phyloP scores from a whole-genome alignment of 305 asterid genomes.

The Fraxinus sp. region DNA sequence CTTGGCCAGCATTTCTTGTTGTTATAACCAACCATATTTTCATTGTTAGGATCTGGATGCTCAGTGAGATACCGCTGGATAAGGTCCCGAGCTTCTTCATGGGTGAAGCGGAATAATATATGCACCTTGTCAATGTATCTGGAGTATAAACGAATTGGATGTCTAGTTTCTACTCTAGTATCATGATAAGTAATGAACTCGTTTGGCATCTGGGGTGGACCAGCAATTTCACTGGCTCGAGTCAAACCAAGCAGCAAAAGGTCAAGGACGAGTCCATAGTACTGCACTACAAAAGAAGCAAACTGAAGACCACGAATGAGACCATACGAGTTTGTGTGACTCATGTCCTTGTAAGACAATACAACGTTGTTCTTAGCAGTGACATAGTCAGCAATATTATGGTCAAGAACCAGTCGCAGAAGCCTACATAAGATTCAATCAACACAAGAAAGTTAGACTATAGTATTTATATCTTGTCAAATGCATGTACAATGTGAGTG shows the following conservation, averaged over 20 bases:
- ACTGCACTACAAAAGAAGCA: slow-evolving; percentile 97
- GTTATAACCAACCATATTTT: slow-evolving; percentile 99
- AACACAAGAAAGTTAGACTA: background rate
- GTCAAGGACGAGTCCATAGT: slow-evolving; percentile 93
- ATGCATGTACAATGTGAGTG: background rate
- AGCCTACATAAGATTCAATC: slow-evolving; percentile 50
- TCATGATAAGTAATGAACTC: slow-evolving; percentile 94
- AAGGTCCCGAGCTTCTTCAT: slow-evolving; percentile 97
- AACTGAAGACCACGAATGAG: slow-evolving; percentile 99
- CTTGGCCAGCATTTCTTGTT: slow-evolving; percentile 99
- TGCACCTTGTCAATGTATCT: slow-evolving; percentile 97
- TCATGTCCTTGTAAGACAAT: slow-evolving; percentile 97
- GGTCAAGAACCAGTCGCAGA: slow-evolving; percentile 91
- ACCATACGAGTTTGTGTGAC: slow-evolving; percentile 98
- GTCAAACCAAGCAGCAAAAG: slow-evolving; percentile 96
- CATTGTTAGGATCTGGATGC: slow-evolving; percentile 99
- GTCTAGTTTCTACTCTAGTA: slow-evolving; percentile 82
- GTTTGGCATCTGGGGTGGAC: slow-evolving; percentile 99
- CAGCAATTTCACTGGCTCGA: slow-evolving; percentile 99
- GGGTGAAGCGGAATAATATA: slow-evolving; percentile 91
- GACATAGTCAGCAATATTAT: slow-evolving; percentile 97
- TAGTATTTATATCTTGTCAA: background rate
- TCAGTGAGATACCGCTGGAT: slow-evolving; percentile 98
- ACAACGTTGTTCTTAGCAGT: slow-evolving; percentile 97
- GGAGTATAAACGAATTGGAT: slow-evolving; percentile 91